Conservation (phyloP, 225 moss, liverwort and hornwort species). For the Anthoceros angustus region DNA sequence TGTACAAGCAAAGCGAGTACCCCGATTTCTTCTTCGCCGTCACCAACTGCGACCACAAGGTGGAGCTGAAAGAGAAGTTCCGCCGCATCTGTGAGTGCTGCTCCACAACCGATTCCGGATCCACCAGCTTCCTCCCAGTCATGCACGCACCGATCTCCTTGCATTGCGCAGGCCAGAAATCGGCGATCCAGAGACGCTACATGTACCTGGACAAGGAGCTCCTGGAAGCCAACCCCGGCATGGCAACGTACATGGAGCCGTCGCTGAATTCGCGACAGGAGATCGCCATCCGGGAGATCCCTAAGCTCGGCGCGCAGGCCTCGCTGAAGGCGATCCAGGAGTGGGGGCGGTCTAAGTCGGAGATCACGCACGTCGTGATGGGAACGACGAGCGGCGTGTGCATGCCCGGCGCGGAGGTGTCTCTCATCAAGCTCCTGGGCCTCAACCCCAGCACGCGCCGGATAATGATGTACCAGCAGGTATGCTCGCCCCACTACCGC, state of each 20-base stretch:
- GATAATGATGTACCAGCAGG: conserved; percentile 33
- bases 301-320: conserved; percentile 59
- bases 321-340: conserved; percentile 38
- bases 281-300: conserved; percentile 60
- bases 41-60: conserved; percentile 38
- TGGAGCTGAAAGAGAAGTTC: conserved; percentile 32
- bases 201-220: conserved; percentile 42
- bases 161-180: conserved; percentile 20
- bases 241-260: conserved; percentile 14
- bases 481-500: neutral
- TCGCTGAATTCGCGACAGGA: conserved; percentile 17
- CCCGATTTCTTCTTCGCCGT: conserved; percentile 40
- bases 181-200: conserved; percentile 50
- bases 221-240: conserved; percentile 34
- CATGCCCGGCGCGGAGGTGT: conserved; percentile 52
- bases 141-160: no score
- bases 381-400: conserved; percentile 61
- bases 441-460: conserved; percentile 20
- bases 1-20: conserved; percentile 30
- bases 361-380: conserved; percentile 69
- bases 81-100: conserved; percentile 25
- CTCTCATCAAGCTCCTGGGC: conserved; percentile 17
- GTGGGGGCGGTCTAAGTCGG: conserved; percentile 38
- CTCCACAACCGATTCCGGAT: neutral
- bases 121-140: neutral